Base-by-base conservation (phyloP, 495 filamentous ascomycete genomes). In the Barbatosphaeria neglecta region DNA sequence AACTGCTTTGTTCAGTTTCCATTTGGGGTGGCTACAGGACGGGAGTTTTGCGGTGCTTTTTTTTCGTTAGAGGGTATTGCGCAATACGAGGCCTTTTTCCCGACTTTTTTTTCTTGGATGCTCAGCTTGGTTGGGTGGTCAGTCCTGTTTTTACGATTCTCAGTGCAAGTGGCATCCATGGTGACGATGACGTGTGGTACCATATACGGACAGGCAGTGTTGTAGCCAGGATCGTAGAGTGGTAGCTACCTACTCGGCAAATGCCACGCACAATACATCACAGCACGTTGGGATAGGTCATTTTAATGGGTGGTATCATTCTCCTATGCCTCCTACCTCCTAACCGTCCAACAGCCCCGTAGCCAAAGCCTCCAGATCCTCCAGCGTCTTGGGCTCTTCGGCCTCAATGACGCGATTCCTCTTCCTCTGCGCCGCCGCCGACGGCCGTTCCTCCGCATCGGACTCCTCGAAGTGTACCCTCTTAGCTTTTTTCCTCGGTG, bases 351-450 rank as follows among this genome's bases (percentile, higher is more conserved):
- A 70, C 58, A 96, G 66, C 2, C 86, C 88, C 51, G 83, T 78
- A 52, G 90, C 90, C 74, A 94, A 57, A 45, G 83, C 81, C 65
- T 97, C 90, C 61, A 95, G 68, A 73, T 95, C 87, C 56, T 90
- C 86, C 67, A 95, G 63, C 20, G 83, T 94, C 63, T 90, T 80
- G 45, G 87, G 86, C 63, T 84, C 79, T 35, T 78, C 66, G 20
- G 69, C 69, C 52, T 75, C 67, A 51, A 75, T 72, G 40, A 77
- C 31, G 31, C 13, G 73, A 50, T 62, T 56, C 40, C 65, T 59
- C 55, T 67, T 59, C 49, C 62, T 56, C 40, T 72, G 65, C 40
- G 68, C 64, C 10, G 42, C 64, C 63, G 43, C 71, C 64, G 45
- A 52, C 50, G 15, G 50, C 16, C 51, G 42, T 4, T 56, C 59